phyloP scores from a whole-genome alignment of 208 protist genomes.

The Leishmania guyanensis region DNA sequence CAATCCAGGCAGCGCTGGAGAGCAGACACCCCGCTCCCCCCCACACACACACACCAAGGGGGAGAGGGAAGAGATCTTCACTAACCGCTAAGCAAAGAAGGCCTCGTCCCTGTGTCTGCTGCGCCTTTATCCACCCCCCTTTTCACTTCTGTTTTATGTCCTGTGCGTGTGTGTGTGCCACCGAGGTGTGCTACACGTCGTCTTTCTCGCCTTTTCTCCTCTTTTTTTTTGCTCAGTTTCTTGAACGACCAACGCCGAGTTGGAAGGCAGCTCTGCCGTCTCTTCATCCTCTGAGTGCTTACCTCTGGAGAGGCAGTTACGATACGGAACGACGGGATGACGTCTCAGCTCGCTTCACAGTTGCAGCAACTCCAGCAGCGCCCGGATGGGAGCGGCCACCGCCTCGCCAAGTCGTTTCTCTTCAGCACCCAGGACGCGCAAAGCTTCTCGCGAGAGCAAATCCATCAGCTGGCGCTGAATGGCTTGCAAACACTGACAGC shows the following conservation, averaged over 20 bases:
- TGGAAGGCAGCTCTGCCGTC: background rate
- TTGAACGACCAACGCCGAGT: background rate
- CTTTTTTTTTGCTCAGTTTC: slow-evolving; percentile 12
- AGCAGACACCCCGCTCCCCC: background rate
- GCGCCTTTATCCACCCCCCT: no score
- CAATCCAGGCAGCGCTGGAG: background rate
- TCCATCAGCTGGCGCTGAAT: slow-evolving; percentile 75
- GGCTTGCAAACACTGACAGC: slow-evolving; percentile 75
- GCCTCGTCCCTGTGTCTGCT: background rate
- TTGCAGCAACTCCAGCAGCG: slow-evolving; percentile 77
- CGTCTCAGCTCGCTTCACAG: slow-evolving; percentile 82
- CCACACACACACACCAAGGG: background rate
- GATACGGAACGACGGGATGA: slow-evolving; percentile 37
- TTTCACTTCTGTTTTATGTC: background rate
- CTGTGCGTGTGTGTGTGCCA: background rate
- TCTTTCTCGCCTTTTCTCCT: slow-evolving; percentile 3
- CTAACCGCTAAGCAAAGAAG: background rate
- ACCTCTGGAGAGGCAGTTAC: background rate
- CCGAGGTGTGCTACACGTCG: background rate
- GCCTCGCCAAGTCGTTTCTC: slow-evolving; percentile 77
- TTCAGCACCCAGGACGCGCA: slow-evolving; percentile 74
- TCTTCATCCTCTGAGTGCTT: background rate
- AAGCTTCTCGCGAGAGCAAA: slow-evolving; percentile 84
- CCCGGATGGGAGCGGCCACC: slow-evolving; percentile 54
- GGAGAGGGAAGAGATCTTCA: background rate